Evolutionary conservation across 495 filamentous ascomycete genomes (phyloP).

Genomic region (Aspergillus egyptiacus): DNA sequence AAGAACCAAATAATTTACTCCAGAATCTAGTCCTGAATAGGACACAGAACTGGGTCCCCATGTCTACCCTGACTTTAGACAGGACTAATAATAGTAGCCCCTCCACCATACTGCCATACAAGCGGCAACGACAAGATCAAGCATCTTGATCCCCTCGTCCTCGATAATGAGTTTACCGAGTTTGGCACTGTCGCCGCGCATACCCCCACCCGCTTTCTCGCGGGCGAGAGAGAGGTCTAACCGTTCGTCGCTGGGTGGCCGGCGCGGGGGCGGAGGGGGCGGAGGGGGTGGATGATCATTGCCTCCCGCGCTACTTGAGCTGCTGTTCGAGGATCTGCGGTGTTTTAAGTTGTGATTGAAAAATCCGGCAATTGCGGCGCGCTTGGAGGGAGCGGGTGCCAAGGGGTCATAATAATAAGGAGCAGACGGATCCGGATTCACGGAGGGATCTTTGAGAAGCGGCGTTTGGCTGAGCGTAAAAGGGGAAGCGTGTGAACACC

Average conservation of each 20-base stretch:
- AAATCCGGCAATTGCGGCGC: conserved; percentile 27
- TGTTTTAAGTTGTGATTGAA: conserved; percentile 28
- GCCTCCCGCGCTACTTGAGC: conserved; percentile 22
- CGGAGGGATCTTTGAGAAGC: conserved; percentile 11
- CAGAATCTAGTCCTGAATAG: not conserved
- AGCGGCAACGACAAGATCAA: conserved; percentile 85
- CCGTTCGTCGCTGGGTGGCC: conserved; percentile 30
- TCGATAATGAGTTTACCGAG: conserved; percentile 88
- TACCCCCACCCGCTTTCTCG: conserved; percentile 75
- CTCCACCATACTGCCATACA: conserved; percentile 94
- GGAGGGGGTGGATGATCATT: not conserved
- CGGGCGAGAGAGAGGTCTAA: conserved; percentile 69
- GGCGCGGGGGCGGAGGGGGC: conserved; percentile 7
- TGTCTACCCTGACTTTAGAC: too few species aligned
- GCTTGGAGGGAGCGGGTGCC: conserved; percentile 23
- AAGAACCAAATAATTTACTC: not conserved
- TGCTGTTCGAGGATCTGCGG: conserved; percentile 25
- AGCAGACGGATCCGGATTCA: conserved; percentile 4
- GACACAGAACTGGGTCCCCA: not conserved
- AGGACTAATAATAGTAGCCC: conserved; percentile 58
- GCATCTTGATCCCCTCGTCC: conserved; percentile 89
- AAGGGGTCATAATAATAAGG: conserved; percentile 5
- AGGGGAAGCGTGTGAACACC: conserved; percentile 23
- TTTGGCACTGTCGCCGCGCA: conserved; percentile 79
- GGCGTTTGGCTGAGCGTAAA: conserved; percentile 24